These are phyloP conservation scores for Suillus cothurnatus DNA, from an alignment of 768 basidiomycete species.

Conservation along the genomic window DNA sequence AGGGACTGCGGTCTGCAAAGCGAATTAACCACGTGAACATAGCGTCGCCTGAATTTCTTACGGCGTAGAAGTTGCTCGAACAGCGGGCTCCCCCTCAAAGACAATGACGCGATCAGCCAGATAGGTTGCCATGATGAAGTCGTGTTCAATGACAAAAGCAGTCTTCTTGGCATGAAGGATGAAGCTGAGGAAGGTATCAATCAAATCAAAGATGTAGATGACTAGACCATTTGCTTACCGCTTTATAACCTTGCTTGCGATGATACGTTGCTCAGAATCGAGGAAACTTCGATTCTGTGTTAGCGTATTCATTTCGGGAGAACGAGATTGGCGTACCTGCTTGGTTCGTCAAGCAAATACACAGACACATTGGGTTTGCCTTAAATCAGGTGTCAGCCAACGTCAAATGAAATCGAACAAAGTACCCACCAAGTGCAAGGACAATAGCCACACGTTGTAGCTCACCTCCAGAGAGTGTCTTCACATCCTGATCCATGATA, in stretches of 20 bases:
- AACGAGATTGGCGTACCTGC: constrained; percentile 50
- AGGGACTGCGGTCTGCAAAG: constrained; percentile 82
- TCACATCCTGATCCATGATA: constrained; percentile 97
- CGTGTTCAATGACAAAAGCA: constrained; percentile 99
- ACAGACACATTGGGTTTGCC: constrained; percentile 82
- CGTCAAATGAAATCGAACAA: neutral
- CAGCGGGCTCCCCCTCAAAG: constrained; percentile 84
- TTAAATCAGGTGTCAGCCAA: constrained; percentile 22
- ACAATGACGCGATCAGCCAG: constrained; percentile 97
- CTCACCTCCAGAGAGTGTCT: constrained; percentile 98
- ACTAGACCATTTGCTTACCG: constrained; percentile 48
- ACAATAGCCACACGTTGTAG: constrained; percentile 97
- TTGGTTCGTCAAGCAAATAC: constrained; percentile 96
- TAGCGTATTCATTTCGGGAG: constrained; percentile 5
- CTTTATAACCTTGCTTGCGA: constrained; percentile 97
- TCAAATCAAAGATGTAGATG: constrained; percentile 7
- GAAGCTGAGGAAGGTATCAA: constrained; percentile 50
- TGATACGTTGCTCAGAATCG: constrained; percentile 99
- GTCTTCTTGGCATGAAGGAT: constrained; percentile 97
- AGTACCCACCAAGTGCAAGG: constrained; percentile 72
- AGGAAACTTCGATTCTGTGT: constrained; percentile 64
- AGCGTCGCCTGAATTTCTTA: constrained; percentile 41
- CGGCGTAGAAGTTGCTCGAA: constrained; percentile 89
- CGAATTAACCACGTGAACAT: constrained; percentile 6
- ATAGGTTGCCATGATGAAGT: constrained; percentile 99